Conservation (phyloP, 2,329 filamentous ascomycete species). For the Neofusicoccum kwambonambiense region DNA sequence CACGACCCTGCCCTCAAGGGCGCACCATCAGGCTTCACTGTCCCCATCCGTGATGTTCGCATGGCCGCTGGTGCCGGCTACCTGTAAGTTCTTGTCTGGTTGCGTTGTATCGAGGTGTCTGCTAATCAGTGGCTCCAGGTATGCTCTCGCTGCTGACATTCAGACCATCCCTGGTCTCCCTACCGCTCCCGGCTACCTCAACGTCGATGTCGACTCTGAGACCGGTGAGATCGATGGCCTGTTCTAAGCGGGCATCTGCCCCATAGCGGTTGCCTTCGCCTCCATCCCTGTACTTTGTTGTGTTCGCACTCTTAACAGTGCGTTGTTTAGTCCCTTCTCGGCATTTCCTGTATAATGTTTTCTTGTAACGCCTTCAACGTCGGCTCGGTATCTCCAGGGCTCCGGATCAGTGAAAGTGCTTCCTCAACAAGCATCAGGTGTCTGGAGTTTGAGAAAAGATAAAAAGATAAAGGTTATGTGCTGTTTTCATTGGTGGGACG, state of each 20-base stretch:
- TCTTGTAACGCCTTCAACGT: slow-evolving; percentile 15
- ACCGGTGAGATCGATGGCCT: slow-evolving; percentile 64
- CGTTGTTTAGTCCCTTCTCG: not conserved
- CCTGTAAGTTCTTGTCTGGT: slow-evolving; percentile 56
- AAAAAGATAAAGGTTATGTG: not conserved
- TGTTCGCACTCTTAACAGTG: slow-evolving; percentile 8
- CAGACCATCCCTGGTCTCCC: slow-evolving; percentile 96
- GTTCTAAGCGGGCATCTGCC: slow-evolving; percentile 60
- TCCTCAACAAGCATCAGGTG: slow-evolving; percentile 13
- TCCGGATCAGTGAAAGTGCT: slow-evolving; percentile 9
- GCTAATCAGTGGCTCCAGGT: slow-evolving; percentile 54
- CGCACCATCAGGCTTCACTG: slow-evolving; percentile 87
- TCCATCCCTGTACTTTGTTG: not conserved
- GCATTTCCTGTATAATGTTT: slow-evolving; percentile 2
- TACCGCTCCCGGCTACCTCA: slow-evolving; percentile 91
- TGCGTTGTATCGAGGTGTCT: slow-evolving; percentile 17
- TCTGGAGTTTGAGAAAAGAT: slow-evolving; percentile 9
- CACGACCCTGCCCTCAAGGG: slow-evolving; percentile 94
- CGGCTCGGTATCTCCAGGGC: slow-evolving; percentile 1
- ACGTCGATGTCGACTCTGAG: slow-evolving; percentile 69
- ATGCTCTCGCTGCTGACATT: slow-evolving; percentile 93
- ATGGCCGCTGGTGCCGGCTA: slow-evolving; percentile 94
- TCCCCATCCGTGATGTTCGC: slow-evolving; percentile 90
- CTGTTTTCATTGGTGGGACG: not conserved
- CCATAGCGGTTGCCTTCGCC: not conserved